A percentile compares a stretch with the other conserved stretches of the same genome.
These are phyloP conservation scores for Yarrowia keelungensis DNA, from an alignment of 805 yeast species.

Conservation along the genomic window DNA sequence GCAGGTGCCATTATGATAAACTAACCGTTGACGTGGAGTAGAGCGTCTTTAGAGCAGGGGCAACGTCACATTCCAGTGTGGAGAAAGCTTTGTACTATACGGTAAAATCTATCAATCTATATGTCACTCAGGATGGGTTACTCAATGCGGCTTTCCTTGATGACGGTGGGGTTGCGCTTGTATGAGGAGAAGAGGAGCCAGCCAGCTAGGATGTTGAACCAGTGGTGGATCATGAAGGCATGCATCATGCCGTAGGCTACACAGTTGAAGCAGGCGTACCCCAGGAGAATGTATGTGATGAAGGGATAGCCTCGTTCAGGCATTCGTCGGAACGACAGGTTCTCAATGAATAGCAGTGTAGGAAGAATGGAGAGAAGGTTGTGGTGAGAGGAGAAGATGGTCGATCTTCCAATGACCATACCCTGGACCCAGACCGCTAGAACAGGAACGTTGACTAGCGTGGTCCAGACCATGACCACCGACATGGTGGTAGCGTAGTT, in stretches of 20 bases:
- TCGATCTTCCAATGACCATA: conserved; percentile 75
- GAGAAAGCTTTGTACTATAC: background rate
- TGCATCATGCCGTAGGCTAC: conserved; percentile 79
- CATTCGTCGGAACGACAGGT: conserved; percentile 58
- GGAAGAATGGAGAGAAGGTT: conserved; percentile 81
- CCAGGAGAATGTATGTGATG: conserved; percentile 53
- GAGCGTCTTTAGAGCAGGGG: background rate
- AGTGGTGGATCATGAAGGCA: conserved; percentile 83
- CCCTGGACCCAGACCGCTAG: conserved; percentile 83
- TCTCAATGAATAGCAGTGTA: conserved; percentile 64
- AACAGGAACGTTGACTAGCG: conserved; percentile 81
- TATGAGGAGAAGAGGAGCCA: conserved; percentile 42
- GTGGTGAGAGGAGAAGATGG: conserved; percentile 88
- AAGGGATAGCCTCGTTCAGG: conserved; percentile 48
- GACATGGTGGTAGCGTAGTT: conserved; percentile 71
- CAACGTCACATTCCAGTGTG: background rate
- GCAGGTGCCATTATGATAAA: background rate
- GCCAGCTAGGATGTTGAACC: conserved; percentile 62
- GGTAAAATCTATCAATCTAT: conserved; percentile 10
- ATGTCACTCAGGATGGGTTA: conserved; percentile 8
- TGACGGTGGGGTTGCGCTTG: background rate
- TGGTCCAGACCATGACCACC: conserved; percentile 74
- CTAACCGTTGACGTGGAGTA: background rate
- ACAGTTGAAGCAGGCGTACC: conserved; percentile 65
- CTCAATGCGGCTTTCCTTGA: conserved; percentile 30